Evolutionary conservation across 2,329 filamentous ascomycete species (phyloP), one percentile per base, ranked within the genome.

Genomic region (Cadophora sp.): DNA sequence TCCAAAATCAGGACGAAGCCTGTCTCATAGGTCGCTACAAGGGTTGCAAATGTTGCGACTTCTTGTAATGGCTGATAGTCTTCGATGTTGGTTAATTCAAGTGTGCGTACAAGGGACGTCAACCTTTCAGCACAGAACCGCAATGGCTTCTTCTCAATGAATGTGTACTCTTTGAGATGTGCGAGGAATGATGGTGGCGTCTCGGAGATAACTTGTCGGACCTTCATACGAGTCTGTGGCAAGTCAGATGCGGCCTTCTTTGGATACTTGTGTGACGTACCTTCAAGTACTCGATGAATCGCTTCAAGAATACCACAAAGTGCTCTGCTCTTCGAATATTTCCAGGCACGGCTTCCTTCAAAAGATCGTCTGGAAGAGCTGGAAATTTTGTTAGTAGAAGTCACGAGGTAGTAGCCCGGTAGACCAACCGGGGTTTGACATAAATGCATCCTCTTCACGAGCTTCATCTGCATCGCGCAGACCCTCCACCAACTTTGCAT

Each of bases 61-160:
- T 99, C 95, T 81, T 99, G 96, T 0, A 99, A 84, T 6, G 96
- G 92, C 74, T 97, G 94, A 77, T 96, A 99, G 78, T 99, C 96
- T 81, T 99, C 96, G 68, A 99, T 97, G 74, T 96, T 98, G 39
- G 95, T 96, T 66, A 99, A 88, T 79, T 99, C 96, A 18, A 99
- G 85, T 0, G 96, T 99, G 66, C 96, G 87, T 20, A 99, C 95
- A 7, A 99, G 88, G 0, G 95, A 99, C 0, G 96, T 97, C 14
- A 99, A 82, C 47, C 96, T 89, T 80, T 99, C 96, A 0, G 96
- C 94, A 76, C 96, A 99, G 79, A 99, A 99, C 59, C 92, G 85
- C 13, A 99, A 80, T 0, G 96, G 96, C 74, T 99, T 99, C 78
- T 93, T 93, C 78, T 99, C 96, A 74, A 99, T 99, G 76, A 97